Conservation (phyloP, 2,329 filamentous ascomycete species). For the Penicillium expansum region DNA sequence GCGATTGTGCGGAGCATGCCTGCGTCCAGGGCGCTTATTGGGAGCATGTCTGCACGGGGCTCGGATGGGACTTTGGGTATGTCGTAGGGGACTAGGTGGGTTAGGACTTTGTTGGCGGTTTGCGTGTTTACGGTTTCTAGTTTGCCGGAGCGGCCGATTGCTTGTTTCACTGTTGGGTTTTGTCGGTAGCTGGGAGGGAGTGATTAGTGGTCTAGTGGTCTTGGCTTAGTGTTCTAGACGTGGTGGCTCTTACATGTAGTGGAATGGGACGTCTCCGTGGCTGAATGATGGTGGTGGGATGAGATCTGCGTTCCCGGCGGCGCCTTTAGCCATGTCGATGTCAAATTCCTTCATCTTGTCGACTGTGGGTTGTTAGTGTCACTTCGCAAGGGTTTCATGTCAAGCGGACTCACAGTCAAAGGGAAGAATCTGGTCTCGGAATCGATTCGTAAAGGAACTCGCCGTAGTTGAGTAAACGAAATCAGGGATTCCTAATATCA, state of each 20-base stretch:
- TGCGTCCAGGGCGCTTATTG: constrained; percentile 51
- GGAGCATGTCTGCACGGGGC: constrained; percentile 56
- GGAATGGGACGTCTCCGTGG: constrained; percentile 70
- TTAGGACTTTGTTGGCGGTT: constrained; percentile 59
- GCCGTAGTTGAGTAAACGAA: constrained; percentile 74
- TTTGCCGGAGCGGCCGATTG: constrained; percentile 58
- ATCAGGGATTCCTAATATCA: constrained; percentile 64
- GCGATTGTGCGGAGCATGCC: constrained; percentile 63
- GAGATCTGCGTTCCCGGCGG: constrained; percentile 63
- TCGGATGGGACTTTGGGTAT: constrained; percentile 60
- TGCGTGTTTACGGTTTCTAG: constrained; percentile 56
- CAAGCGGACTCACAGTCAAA: constrained; percentile 60
- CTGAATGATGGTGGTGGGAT: constrained; percentile 78
- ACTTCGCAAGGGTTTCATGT: not conserved
- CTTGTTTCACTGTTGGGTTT: constrained; percentile 71
- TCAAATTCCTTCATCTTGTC: constrained; percentile 63
- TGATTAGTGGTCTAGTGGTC: constrained; percentile 18
- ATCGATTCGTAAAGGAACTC: constrained; percentile 67
- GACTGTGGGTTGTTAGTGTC: constrained; percentile 38
- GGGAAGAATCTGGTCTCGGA: constrained; percentile 68
- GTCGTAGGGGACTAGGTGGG: constrained; percentile 59
- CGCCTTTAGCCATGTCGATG: constrained; percentile 62
- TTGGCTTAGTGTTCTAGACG: not conserved
- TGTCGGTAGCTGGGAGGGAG: constrained; percentile 66
- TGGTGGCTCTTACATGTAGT: constrained; percentile 45